Evolutionary conservation across 139 green algal genomes (phyloP).

Genomic region (Tetraselmis chui): DNA sequence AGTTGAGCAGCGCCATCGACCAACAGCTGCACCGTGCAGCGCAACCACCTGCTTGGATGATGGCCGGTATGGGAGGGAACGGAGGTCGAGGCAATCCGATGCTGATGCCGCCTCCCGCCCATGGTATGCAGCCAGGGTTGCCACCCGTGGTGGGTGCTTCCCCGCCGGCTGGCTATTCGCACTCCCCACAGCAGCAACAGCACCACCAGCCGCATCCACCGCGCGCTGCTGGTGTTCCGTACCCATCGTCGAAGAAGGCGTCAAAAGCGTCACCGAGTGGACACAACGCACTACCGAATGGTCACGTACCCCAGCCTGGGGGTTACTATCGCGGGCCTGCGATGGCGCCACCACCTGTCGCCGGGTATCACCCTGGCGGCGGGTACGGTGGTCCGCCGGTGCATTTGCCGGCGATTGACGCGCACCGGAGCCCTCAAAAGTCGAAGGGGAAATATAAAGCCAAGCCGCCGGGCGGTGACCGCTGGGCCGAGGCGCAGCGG

Average conservation of each 20-base stretch:
- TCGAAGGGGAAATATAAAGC: neutral
- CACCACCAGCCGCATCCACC: no score
- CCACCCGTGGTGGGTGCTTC: no score
- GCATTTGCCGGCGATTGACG: neutral
- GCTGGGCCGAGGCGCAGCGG: neutral
- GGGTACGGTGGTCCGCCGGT: neutral
- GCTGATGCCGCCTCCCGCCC: neutral
- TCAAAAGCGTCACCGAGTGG: no score
- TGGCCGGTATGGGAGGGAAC: neutral
- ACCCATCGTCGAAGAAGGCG: no score
- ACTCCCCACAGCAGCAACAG: no score
- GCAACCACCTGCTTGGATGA: neutral
- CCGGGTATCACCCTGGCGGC: neutral
- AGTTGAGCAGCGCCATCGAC: constrained; percentile 49
- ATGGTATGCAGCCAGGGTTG: no score
- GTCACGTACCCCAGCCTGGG: no score
- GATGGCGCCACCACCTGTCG: no score
- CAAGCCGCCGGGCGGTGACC: neutral
- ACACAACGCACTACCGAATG: no score
- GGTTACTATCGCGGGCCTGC: no score
- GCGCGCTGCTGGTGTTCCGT: no score
- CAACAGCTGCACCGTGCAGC: constrained; percentile 16
- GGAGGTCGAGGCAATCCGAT: neutral
- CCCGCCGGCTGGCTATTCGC: no score
- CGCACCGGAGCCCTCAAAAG: neutral